Conservation (phyloP, 1,284 basidiomycete genomes). For the Ganoderma meredithae region DNA sequence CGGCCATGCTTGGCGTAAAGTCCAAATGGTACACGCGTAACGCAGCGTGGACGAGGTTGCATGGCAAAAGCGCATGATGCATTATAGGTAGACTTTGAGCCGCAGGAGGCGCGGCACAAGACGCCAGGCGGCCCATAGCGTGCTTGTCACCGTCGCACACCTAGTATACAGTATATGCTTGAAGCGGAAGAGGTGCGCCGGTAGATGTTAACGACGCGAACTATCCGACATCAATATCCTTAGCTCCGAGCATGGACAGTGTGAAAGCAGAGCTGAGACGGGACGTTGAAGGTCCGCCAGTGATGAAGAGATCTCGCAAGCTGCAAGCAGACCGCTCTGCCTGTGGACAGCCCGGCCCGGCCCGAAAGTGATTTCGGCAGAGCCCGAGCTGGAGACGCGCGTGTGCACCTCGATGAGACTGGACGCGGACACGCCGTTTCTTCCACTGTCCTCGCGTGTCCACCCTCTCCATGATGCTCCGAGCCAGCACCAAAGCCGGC, state of each 20-base stretch:
- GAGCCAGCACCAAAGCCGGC: conserved; percentile 6
- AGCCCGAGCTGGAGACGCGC: neutral
- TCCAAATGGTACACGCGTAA: too few species aligned
- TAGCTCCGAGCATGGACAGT: neutral
- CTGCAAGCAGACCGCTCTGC: too few species aligned
- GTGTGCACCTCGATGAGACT: neutral
- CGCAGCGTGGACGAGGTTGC: too few species aligned
- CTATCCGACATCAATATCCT: too few species aligned
- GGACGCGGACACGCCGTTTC: too few species aligned
- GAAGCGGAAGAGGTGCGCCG: too few species aligned
- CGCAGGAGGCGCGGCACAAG: neutral
- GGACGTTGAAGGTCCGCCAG: too few species aligned
- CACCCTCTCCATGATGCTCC: conserved; percentile 2
- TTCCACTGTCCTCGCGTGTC: neutral
- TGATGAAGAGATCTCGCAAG: too few species aligned
- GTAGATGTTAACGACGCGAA: too few species aligned
- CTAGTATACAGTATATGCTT: too few species aligned
- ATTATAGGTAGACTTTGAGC: neutral
- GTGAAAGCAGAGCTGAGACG: too few species aligned
- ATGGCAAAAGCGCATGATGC: neutral
- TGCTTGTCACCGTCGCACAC: neutral
- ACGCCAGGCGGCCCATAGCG: conserved; percentile 1
- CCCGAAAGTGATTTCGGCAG: neutral
- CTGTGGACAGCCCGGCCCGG: too few species aligned
- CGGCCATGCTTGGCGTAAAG: neutral